Base-by-base conservation (phyloP, 148 eudicot species). In the Vaccinium darrowii region DNA sequence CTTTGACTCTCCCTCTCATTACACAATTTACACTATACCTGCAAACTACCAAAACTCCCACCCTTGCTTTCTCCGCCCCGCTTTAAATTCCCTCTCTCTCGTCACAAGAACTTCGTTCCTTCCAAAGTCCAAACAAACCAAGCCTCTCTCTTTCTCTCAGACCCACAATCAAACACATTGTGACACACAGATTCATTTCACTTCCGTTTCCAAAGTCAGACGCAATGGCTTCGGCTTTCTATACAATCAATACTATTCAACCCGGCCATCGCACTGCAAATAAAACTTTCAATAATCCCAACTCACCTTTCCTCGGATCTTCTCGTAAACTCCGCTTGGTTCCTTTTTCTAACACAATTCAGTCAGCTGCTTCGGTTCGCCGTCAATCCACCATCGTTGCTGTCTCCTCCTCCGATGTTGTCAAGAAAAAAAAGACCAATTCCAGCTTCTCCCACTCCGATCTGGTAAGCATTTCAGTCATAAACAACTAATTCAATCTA, bases 341-440 rank as follows among this genome's bases (percentile, higher is more conserved):
- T 47, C 84, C 62, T 19, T 33, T 39, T 2, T 58, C 0, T 21
- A n/a, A 78, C 81, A 1, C 76, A 80, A 10, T 80, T 89, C 78
- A 43, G 80, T 62, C 83, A 54, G 78, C 79, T 11, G 81, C 85
- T 49, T 43, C 77, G 77, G 54, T 69, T 30, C 85, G 78, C 43
- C 78, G 39, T 50, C 86, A 91, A 86, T 87, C 91, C 74, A 0
- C 82, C 50, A 91, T 90, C 27, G 90, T 88, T 12, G 95, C 90
- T 25, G 92, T 87, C 54, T 89, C 98, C 54, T 89, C 98, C 65
- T 30, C 39, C 43, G 93, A 94, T 58, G 92, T 86, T 54, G 92
- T 93, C 82, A 91, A 88, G 93, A 91, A 91, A 57, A 92, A 86
- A 80, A 92, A 91, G 88, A 5, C 85, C 60, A 90, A 91, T 65